Conservation (phyloP, 805 yeast species). For the Starmerella khaoyaiensis region DNA sequence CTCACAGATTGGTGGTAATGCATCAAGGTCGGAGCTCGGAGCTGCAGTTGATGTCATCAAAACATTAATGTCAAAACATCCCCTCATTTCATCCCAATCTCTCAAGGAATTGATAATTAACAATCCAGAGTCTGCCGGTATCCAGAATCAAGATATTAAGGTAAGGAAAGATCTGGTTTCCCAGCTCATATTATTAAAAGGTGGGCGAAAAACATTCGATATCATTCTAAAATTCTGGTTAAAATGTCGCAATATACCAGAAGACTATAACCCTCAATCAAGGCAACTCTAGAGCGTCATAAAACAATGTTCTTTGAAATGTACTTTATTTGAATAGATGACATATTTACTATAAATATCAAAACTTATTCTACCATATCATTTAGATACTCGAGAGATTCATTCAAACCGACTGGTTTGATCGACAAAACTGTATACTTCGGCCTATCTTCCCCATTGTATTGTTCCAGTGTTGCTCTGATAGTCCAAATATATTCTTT, state of each 20-base stretch:
- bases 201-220: conserved; percentile 22
- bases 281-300: background rate
- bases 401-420: conserved; percentile 16
- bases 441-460: conserved; percentile 54
- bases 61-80: conserved; percentile 22
- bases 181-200: conserved; percentile 25
- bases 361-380: background rate
- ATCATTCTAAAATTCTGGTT: conserved; percentile 28
- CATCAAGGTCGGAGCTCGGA: conserved; percentile 34
- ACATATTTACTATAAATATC: background rate
- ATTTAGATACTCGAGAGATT: background rate
- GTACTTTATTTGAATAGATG: background rate
- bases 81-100: conserved; percentile 9
- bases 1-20: conserved; percentile 31
- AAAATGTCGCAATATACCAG: conserved; percentile 25
- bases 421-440: conserved; percentile 54
- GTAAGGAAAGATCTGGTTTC: conserved; percentile 22
- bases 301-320: background rate
- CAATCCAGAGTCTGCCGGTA: conserved; percentile 10
- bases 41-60: conserved; percentile 33
- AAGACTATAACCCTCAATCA: conserved; percentile 17
- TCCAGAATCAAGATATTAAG: conserved; percentile 13
- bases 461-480: conserved; percentile 71
- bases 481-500: conserved; percentile 62
- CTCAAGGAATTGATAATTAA: conserved; percentile 14